Evolutionary conservation across 1,284 basidiomycete species (phyloP).

Genomic region (Microbotryum violaceum): DNA sequence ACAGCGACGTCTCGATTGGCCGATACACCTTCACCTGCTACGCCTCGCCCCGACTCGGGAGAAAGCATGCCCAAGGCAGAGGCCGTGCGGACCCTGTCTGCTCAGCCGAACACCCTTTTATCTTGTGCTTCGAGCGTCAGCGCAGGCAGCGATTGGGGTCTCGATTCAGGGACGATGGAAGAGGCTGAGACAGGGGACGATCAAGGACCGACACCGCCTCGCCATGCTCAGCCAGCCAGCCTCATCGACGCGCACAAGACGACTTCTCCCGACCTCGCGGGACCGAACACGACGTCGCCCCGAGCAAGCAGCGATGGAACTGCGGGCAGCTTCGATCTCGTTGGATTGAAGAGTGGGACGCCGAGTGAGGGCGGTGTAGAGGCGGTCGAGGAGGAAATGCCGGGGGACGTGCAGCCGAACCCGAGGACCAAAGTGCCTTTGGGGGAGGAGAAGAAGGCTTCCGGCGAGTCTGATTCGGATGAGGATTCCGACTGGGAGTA

Average conservation of each 20-base stretch:
- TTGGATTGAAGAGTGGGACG: slow-evolving; percentile 26
- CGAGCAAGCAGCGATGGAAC: slow-evolving; percentile 24
- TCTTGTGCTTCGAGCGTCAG: slow-evolving; percentile 1
- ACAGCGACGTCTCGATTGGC: background rate
- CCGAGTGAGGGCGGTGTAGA: slow-evolving; percentile 18
- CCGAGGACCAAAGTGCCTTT: slow-evolving; percentile 1
- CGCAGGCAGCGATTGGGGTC: background rate
- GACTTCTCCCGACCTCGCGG: background rate
- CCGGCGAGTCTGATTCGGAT: background rate
- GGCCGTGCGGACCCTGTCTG: background rate
- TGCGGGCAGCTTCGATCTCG: slow-evolving; percentile 31
- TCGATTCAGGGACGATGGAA: slow-evolving; percentile 1
- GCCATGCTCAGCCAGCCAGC: too few relatives aligned
- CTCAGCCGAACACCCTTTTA: background rate
- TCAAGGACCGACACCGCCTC: background rate
- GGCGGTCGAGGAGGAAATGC: background rate
- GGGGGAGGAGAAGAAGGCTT: background rate
- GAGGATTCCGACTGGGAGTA: slow-evolving; percentile 35
- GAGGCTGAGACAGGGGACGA: background rate
- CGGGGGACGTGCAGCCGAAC: background rate
- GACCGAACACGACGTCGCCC: background rate
- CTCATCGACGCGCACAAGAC: slow-evolving; percentile 1
- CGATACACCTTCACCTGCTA: background rate
- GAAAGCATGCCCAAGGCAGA: background rate
- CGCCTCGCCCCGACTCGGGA: background rate